Evolutionary conservation across 306 rosid genomes (phyloP), one percentile per base, ranked within the genome.

Genomic region (Cicer arietinum): DNA sequence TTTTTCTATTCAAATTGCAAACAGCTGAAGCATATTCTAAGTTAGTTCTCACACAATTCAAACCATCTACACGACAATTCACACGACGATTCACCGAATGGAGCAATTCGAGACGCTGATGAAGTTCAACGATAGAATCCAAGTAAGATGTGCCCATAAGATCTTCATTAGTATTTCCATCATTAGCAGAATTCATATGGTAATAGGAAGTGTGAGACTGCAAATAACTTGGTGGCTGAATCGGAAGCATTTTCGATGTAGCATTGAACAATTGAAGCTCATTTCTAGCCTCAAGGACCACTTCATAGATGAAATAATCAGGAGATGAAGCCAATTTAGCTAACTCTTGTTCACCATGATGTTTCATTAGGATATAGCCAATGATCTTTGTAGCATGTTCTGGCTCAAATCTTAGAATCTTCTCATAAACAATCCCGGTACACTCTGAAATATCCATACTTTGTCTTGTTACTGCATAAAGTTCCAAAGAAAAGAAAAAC

Each of bases 381-480:
- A 87, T 69, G 54, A 93, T 93, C 77, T 80, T 89, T 5, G 61
- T 60, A 1, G 74, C 87, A 63, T 83, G 74, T 46, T 93, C 93
- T 1, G 94, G 90, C 54, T 89, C 97, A 22, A 89, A 66, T 41
- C 78, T 79, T 76, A 79, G 85, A 59, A 93, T 75, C 69, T 83
- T 87, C 14, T 79, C 77, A 12, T 78, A 75, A 67, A 87, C 85
- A 53, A 85, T 77, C 53, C 77, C 87, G 6, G 92, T 81, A 65
- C 67, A 77, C 48, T 82, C 92, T 8, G 93, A 83, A 74, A 85
- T 79, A 80, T 93, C 98, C 95, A 92, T 89, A 58, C 30, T 67
- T 72, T 61, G 60, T 76, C 71, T 58, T 54, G 40, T 75, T 77
- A 78, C 93, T 84, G 78, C 80, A 83, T 74, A 65, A 25, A 48